Percentiles rank a stretch among this genome's conserved stretches.
Conservation (phyloP, 345 rosid species). For the Anastatica hierochuntica region DNA sequence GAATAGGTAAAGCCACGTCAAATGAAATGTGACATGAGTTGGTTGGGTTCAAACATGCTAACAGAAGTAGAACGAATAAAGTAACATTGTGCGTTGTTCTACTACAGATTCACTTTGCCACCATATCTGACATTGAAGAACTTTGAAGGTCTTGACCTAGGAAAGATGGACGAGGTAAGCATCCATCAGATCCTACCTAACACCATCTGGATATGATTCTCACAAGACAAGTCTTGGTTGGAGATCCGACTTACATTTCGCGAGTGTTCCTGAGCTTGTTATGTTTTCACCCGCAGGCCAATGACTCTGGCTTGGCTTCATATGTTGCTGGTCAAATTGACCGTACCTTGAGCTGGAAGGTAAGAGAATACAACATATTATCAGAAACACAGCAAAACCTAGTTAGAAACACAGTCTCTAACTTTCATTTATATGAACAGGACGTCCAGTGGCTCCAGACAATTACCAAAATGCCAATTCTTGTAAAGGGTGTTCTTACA, state of each 20-base stretch:
- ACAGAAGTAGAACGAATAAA: too few species aligned
- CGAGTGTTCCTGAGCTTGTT: background rate
- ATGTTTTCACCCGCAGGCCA: constrained; percentile 33
- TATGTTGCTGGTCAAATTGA: constrained; percentile 92
- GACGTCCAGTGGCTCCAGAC: constrained; percentile 86
- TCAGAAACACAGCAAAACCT: background rate
- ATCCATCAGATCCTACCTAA: background rate
- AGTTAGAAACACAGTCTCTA: background rate
- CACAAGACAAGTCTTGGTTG: too few species aligned
- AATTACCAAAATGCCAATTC: constrained; percentile 72
- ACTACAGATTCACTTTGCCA: constrained; percentile 64
- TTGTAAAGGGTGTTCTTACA: constrained; percentile 80
- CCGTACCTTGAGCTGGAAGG: too few species aligned
- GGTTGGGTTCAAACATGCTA: too few species aligned
- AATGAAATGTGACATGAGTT: too few species aligned
- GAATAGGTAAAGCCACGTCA: constrained; percentile 46
- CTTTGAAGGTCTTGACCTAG: too few species aligned
- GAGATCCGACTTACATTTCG: too few species aligned
- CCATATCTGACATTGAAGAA: too few species aligned
- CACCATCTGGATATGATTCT: background rate
- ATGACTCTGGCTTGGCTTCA: constrained; percentile 80
- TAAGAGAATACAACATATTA: constrained; percentile 11
- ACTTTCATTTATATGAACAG: constrained; percentile 24
- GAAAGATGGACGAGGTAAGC: constrained; percentile 73
- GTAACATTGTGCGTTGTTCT: background rate